These are phyloP conservation scores for Allium cepa DNA, from an alignment of 106 monocot species.

Conservation along the genomic window DNA sequence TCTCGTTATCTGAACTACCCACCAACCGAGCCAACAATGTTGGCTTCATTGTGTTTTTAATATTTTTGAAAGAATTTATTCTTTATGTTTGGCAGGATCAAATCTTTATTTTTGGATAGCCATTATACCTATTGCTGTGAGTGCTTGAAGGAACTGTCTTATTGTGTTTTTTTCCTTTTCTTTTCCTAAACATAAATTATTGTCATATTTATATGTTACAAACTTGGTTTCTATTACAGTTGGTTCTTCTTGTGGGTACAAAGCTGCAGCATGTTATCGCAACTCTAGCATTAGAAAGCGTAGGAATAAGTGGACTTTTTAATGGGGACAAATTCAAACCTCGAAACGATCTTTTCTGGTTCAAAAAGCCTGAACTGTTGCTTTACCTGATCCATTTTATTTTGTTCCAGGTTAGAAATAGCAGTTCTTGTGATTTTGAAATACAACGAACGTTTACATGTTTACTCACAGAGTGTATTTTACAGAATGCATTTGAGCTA, in stretches of 20 bases:
- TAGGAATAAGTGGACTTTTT: slow-evolving; percentile 29
- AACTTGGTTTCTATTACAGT: slow-evolving; percentile 23
- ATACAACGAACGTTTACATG: neutral
- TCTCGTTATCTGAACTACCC: too few relatives aligned
- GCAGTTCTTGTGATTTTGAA: neutral
- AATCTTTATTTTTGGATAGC: slow-evolving; percentile 99
- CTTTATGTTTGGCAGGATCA: slow-evolving; percentile 47
- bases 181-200: neutral
- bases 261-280: slow-evolving; percentile 92
- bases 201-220: neutral
- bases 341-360: slow-evolving; percentile 94
- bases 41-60: neutral
- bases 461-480: neutral
- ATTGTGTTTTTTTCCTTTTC: neutral
- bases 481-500: slow-evolving; percentile 97
- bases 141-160: slow-evolving; percentile 9
- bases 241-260: slow-evolving; percentile 88
- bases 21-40: too few relatives aligned
- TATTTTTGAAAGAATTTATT: neutral
- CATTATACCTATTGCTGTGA: slow-evolving; percentile 82
- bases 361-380: slow-evolving; percentile 89
- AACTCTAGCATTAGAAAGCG: slow-evolving; percentile 78
- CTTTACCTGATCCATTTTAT: slow-evolving; percentile 86
- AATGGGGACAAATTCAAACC: slow-evolving; percentile 49
- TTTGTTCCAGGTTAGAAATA: slow-evolving; percentile 75